Percentiles rank a stretch among this genome's conserved stretches.
Evolutionary conservation across 306 rosid species (phyloP).

Genomic region (Herpetospermum pedunculosum): DNA sequence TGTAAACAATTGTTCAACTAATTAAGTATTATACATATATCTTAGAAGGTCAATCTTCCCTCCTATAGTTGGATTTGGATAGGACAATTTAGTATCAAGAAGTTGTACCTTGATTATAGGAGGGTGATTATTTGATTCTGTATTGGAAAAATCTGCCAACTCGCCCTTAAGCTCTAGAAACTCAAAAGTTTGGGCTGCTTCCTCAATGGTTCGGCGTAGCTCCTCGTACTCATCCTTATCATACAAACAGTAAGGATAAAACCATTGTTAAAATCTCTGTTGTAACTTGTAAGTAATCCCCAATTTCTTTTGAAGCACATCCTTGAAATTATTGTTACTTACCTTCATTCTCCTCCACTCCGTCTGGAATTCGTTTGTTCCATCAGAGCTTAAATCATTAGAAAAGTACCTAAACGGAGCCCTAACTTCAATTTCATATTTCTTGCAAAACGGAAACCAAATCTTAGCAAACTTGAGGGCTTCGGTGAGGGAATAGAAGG

Average conservation of each 20-base stretch:
- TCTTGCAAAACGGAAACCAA: slow-evolving; percentile 68
- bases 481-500: slow-evolving; percentile 35
- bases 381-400: too few species aligned
- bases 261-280: neutral
- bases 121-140: slow-evolving; percentile 28
- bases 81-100: neutral
- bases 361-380: slow-evolving; percentile 12
- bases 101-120: slow-evolving; percentile 51
- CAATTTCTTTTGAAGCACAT: neutral
- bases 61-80: too few species aligned
- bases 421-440: slow-evolving; percentile 34
- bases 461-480: slow-evolving; percentile 45
- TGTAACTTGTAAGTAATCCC: too few species aligned
- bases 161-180: slow-evolving; percentile 16
- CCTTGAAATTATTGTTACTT: neutral
- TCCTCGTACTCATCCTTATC: slow-evolving; percentile 34
- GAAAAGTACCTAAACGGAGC: slow-evolving; percentile 57
- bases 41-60: too few species aligned
- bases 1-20: too few species aligned
- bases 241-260: neutral
- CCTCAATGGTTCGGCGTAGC: slow-evolving; percentile 23
- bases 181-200: slow-evolving; percentile 5
- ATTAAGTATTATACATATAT: too few species aligned
- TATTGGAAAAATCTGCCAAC: slow-evolving; percentile 21
- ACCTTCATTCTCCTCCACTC: slow-evolving; percentile 26